Percentiles rank a stretch among this genome's conserved stretches.
Conservation (phyloP, 257 asterid genomes). For the Salvia rosmarinus region DNA sequence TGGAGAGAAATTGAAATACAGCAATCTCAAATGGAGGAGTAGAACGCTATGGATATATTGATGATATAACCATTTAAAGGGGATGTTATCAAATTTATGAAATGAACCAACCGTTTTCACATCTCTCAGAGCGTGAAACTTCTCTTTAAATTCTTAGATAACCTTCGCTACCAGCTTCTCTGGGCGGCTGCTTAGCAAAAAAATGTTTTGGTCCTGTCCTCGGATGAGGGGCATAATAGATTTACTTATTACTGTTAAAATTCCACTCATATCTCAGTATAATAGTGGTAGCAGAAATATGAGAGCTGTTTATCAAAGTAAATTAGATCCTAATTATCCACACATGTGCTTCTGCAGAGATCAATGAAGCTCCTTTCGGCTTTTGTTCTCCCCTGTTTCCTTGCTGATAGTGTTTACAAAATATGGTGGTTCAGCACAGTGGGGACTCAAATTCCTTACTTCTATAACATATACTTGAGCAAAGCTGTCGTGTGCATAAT, state of each 20-base stretch:
- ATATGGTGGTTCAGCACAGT: slow-evolving; percentile 93
- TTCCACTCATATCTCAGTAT: background rate
- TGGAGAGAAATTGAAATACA: background rate
- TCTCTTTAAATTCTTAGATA: background rate
- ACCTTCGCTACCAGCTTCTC: background rate
- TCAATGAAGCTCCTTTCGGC: slow-evolving; percentile 80
- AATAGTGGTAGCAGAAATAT: background rate
- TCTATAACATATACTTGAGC: slow-evolving; percentile 60
- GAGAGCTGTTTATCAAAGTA: background rate
- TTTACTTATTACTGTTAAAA: background rate
- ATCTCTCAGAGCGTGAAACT: background rate
- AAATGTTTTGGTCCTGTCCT: background rate
- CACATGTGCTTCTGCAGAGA: slow-evolving; percentile 53
- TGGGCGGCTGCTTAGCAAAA: background rate
- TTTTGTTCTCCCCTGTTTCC: slow-evolving; percentile 78
- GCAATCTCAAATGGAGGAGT: background rate
- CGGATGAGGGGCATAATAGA: background rate
- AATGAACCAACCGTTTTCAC: background rate
- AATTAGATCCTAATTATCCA: background rate
- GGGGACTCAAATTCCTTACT: slow-evolving; percentile 76
- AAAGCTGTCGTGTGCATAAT: slow-evolving; percentile 58
- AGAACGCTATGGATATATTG: background rate
- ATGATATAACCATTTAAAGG: background rate
- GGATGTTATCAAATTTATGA: background rate
- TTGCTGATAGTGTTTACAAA: slow-evolving; percentile 67